These are phyloP conservation scores for Colletotrichum caudatum DNA, from an alignment of 2,329 filamentous ascomycete genomes.

Conservation along the genomic window DNA sequence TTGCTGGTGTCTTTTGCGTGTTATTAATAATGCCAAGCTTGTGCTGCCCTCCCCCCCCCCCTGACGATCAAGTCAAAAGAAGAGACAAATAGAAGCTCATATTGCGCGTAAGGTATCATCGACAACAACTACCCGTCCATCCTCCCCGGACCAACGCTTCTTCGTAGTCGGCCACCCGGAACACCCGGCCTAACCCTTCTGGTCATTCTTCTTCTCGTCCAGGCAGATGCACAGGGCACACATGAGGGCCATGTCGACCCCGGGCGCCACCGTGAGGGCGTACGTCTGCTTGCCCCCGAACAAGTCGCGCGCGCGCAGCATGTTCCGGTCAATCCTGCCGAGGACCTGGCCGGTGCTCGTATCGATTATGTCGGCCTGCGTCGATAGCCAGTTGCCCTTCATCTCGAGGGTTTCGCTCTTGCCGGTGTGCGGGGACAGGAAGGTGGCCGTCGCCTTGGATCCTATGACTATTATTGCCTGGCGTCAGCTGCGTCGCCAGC, in stretches of 20 bases:
- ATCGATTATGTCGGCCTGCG: conserved; percentile 68
- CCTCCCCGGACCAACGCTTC: too few relatives aligned
- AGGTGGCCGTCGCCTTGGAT: conserved; percentile 68
- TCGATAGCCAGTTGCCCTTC: conserved; percentile 72
- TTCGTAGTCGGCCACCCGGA: not conserved
- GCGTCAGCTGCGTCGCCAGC: conserved; percentile 1
- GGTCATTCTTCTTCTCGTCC: conserved; percentile 70
- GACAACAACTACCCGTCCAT: too few relatives aligned
- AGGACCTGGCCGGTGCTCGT: conserved; percentile 62
- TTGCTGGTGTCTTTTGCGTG: not conserved
- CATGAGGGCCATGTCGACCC: conserved; percentile 74
- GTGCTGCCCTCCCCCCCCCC: too few relatives aligned
- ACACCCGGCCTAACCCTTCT: conserved; percentile 2
- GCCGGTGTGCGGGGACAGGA: conserved; percentile 62
- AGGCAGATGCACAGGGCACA: conserved; percentile 75
- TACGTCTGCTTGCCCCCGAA: conserved; percentile 75
- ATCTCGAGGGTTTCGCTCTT: conserved; percentile 63
- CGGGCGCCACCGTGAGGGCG: conserved; percentile 71
- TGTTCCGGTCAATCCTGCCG: conserved; percentile 69
- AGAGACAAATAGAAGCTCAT: not conserved
- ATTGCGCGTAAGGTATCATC: not conserved
- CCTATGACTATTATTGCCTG: conserved; percentile 61
- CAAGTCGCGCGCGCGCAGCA: conserved; percentile 68
- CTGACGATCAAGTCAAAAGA: not conserved
- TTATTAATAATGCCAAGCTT: too few relatives aligned